Base-by-base conservation (phyloP, 768 basidiomycete genomes). In the Pholiota conissans region DNA sequence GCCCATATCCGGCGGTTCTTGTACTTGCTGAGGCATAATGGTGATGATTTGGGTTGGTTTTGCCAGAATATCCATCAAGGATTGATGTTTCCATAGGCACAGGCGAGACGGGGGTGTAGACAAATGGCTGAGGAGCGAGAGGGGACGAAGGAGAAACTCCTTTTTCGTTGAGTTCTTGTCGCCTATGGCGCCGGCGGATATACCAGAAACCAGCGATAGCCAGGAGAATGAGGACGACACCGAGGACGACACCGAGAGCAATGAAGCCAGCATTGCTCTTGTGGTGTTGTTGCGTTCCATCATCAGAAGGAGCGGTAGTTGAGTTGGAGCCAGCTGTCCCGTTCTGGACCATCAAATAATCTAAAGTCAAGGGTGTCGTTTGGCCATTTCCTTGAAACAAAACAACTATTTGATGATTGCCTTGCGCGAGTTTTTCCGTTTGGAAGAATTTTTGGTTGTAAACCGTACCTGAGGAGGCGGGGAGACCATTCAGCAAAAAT, bases 391-490 rank as follows among this genome's bases (percentile, higher is more conserved):
- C 71, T 13, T 60, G 49, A 32, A 67, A 64, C 0, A 58, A 61
- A 9, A 72, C 69, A 0, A 50, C 39, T 22, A 73, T 52, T n/a
- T 57, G 60, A 29, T 73, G 70, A 14, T 46, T 53, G 2, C 68
- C 70, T 13, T 61, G 28, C 11, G 52, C 20, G 3, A 67, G 49
- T 1, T 56, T 49, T 4, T 64, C 55, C 3, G 69, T 70, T 14
- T 59, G 57, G 57, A 73, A 71, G 49, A 69, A 63, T 26, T 63
- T 57, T 60, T 69, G 65, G 50, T 69, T 65, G 50, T 65, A 69
- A 3, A 57, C 3, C 1, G 65, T 69, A 2, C 42, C 26, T 0
- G 54, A 13, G 0, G 30, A 30, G 22, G 49, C 53, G 13, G 63
- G 16, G 10, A 68, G 61, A 13, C 65, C 70, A 47, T 57, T 56